These are phyloP conservation scores for Leishmania arabica DNA, from an alignment of 208 protist genomes.

Conservation along the genomic window DNA sequence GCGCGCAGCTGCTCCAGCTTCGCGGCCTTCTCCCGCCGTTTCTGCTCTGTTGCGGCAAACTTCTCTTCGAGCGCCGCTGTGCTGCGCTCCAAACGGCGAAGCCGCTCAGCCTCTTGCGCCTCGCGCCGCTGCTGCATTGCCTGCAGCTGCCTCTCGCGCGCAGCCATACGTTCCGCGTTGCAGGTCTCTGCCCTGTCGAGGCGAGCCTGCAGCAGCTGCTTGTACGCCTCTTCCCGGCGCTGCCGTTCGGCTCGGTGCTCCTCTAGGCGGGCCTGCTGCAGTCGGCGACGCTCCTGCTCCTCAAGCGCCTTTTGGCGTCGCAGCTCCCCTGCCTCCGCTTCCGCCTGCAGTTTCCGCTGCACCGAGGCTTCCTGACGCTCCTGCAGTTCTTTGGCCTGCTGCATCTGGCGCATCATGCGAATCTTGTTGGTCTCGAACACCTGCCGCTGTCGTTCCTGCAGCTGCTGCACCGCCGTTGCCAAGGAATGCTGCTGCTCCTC, in stretches of 20 bases:
- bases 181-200: slow-evolving; percentile 52
- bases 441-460: slow-evolving; percentile 51
- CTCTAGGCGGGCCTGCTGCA: slow-evolving; percentile 54
- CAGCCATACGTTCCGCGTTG: slow-evolving; percentile 49
- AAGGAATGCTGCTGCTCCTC: slow-evolving; percentile 18
- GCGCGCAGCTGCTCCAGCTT: slow-evolving; percentile 43
- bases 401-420: slow-evolving; percentile 54
- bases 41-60: slow-evolving; percentile 36
- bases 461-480: slow-evolving; percentile 51
- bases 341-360: slow-evolving; percentile 47
- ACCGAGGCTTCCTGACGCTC: slow-evolving; percentile 41
- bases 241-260: slow-evolving; percentile 43
- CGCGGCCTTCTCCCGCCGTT: slow-evolving; percentile 52
- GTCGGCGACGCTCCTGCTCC: slow-evolving; percentile 37
- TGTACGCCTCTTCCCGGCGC: slow-evolving; percentile 55
- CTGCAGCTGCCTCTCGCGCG: slow-evolving; percentile 44
- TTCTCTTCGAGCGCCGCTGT: slow-evolving; percentile 45
- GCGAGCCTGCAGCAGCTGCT: slow-evolving; percentile 46
- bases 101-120: slow-evolving; percentile 59
- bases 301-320: slow-evolving; percentile 36
- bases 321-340: slow-evolving; percentile 42
- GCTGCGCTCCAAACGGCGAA: slow-evolving; percentile 52
- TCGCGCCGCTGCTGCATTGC: slow-evolving; percentile 33
- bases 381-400: slow-evolving; percentile 48
- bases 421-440: slow-evolving; percentile 57